Evolutionary conservation across 108 stramenopile genomes (phyloP), one percentile per base, ranked within the genome.

Genomic region (Cyclotella cryptica): DNA sequence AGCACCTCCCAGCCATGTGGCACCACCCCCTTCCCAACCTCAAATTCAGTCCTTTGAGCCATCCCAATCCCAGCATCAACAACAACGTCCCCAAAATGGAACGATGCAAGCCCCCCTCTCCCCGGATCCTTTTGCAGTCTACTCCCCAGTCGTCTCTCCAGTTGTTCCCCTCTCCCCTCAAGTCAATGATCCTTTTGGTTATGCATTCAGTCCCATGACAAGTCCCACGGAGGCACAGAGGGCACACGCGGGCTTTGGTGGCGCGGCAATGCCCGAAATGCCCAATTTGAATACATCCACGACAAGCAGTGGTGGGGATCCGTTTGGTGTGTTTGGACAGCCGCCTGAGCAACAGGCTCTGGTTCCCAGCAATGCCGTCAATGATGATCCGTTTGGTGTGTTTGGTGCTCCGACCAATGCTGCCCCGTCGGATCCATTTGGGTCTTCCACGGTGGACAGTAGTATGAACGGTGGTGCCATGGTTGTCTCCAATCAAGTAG

Each of bases 361-460:
- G 51, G 79, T 80, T 24, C 79, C 67, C 9, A 80, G 72, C 59
- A 18, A 45, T 19, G 39, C 41, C 15, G 29, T 28, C 0, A 80
- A 74, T 63, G 52, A 60, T 45, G 79, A 80, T 66, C 81, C 81
- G 17, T 77, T 81, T 35, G 81, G 71, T 39, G 76, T 81, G 43
- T 70, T 76, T 57, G 78, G 64, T 46, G 58, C 67, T 18, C 1
- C 77, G 35, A 14, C 59, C 13, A 27, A 27, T 27, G 65, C 65
- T 1, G 3, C 55, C 24, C 5, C 17, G 19, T 49, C 55, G 24
- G 55, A 57, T 57, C 55, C 55, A 24, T 57, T 57, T 24, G 55
- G 55, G 8, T 19, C 55, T 12, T 19, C n/a, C 19, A 7, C 5
- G 1, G 35, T 62, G 15, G 19, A 18, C 28, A 61, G 29, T 42